phyloP scores from a whole-genome alignment of 345 rosid genomes.

The Aegle marmelos region DNA sequence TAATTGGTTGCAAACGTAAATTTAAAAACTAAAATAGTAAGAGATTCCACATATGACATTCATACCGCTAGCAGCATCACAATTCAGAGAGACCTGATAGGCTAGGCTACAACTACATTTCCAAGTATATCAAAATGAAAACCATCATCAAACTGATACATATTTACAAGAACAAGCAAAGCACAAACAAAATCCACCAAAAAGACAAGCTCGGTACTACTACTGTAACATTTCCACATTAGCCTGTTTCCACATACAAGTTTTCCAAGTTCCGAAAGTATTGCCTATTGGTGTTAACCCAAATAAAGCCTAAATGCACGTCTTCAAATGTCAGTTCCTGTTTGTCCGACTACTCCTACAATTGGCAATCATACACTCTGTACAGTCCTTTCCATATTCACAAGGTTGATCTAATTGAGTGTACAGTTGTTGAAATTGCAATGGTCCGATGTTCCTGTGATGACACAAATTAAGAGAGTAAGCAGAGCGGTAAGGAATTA shows the following conservation, averaged over 20 bases:
- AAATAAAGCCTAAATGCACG: conserved; percentile 16
- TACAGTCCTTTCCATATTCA: conserved; percentile 44
- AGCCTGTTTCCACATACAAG: conserved; percentile 17
- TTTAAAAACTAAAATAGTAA: too few species aligned
- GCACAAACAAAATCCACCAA: conserved; percentile 24
- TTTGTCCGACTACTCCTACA: conserved; percentile 19
- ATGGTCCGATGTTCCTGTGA: conserved; percentile 17
- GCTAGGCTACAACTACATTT: too few species aligned
- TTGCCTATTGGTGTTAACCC: conserved; percentile 15
- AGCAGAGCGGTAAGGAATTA: too few species aligned
- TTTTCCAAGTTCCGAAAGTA: conserved; percentile 17
- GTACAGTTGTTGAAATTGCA: conserved; percentile 12
- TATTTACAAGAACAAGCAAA: conserved; percentile 21
- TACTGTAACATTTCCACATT: conserved; percentile 19
- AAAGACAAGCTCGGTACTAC: conserved; percentile 22
- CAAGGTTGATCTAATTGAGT: conserved; percentile 29
- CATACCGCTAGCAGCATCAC: too few species aligned
- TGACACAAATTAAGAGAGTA: neutral
- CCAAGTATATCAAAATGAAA: neutral
- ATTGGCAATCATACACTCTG: conserved; percentile 34
- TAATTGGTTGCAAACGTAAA: too few species aligned
- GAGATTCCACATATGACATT: too few species aligned
- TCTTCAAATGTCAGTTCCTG: conserved; percentile 25
- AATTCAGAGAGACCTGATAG: too few species aligned
- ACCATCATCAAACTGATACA: conserved; percentile 8